Conservation (phyloP, 148 eudicot genomes). For the Spergularia marina region DNA sequence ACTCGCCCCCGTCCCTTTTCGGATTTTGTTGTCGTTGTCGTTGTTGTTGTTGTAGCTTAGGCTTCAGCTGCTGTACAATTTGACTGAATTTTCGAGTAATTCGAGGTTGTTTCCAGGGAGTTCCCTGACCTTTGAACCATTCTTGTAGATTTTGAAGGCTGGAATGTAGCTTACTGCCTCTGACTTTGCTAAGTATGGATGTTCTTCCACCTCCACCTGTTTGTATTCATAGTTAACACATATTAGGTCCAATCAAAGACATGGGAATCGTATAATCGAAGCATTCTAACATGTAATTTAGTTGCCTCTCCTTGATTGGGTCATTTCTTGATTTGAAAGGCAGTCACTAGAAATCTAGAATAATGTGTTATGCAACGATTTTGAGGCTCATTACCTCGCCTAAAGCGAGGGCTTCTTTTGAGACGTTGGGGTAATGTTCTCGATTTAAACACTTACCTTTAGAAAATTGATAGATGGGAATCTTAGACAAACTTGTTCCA, state of each 20-base stretch:
- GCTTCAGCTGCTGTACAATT: slow-evolving; percentile 31
- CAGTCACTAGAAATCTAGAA: too few relatives aligned
- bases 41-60: background rate
- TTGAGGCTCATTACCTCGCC: too few relatives aligned
- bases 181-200: slow-evolving; percentile 45
- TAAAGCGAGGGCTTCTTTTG: too few relatives aligned
- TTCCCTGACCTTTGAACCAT: slow-evolving; percentile 44
- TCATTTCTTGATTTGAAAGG: too few relatives aligned
- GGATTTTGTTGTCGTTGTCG: slow-evolving; percentile 3
- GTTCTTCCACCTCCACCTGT: slow-evolving; percentile 49
- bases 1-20: too few relatives aligned
- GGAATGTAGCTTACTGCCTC: slow-evolving; percentile 36
- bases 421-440: too few relatives aligned
- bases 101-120: slow-evolving; percentile 39
- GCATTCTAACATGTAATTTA: too few relatives aligned
- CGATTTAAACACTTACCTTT: slow-evolving; percentile 27
- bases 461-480: slow-evolving; percentile 47
- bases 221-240: background rate
- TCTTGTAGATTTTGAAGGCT: slow-evolving; percentile 48
- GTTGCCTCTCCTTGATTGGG: too few relatives aligned
- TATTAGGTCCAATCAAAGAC: background rate
- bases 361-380: too few relatives aligned
- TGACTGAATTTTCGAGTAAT: slow-evolving; percentile 38
- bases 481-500: slow-evolving; percentile 37
- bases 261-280: background rate